Evolutionary conservation across 1,284 basidiomycete species (phyloP), one percentile per base, ranked within the genome.

Genomic region (Cutaneotrichosporon dermatis): DNA sequence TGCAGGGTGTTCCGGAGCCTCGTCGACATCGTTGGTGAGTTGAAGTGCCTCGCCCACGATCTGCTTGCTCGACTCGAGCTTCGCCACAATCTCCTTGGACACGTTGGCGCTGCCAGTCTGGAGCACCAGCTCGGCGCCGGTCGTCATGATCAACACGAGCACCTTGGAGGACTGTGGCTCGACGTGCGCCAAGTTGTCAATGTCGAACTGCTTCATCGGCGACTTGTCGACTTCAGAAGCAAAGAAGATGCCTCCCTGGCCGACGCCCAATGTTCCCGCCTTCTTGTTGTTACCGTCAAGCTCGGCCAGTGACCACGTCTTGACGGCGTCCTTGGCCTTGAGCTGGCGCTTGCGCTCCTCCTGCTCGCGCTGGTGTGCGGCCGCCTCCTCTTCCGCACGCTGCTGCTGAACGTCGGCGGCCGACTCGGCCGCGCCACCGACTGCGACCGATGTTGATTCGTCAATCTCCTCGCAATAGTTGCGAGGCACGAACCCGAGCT

Each of bases 271-370:
- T 0, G 91, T 96, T 4, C 94, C 93, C 78, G 96, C 97, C 83
- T 92, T 95, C 84, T 97, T 97, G 85, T 96, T 97, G 78, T 93
- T 95, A 80, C 89, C 89, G 71, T 97, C 92, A 41, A 97, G 81
- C 76, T 93, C 78, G 36, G 90, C 88, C 16, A 96, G 85, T 44
- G 88, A 82, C 92, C 92, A 97, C 0, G 92, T 95, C 80, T 88
- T 83, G 64, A 97, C 90, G 66, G 77, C 77, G 60, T 84, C 80
- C 49, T 78, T 65, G 78, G 69, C 57, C 44, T 69, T 70, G 78
- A 57, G 86, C 86, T 58, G 67, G 48, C 73, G 64, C 63, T 90
- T 69, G 57, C 63, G 67, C 4, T 69, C 72, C n/a, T 67, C 68
- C 51, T 75, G 76, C 16, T 50, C 56, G 43, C 77, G 65, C 25